Base-by-base conservation (phyloP, 1,139 yeast genomes). In the Waltiozyma solani region DNA sequence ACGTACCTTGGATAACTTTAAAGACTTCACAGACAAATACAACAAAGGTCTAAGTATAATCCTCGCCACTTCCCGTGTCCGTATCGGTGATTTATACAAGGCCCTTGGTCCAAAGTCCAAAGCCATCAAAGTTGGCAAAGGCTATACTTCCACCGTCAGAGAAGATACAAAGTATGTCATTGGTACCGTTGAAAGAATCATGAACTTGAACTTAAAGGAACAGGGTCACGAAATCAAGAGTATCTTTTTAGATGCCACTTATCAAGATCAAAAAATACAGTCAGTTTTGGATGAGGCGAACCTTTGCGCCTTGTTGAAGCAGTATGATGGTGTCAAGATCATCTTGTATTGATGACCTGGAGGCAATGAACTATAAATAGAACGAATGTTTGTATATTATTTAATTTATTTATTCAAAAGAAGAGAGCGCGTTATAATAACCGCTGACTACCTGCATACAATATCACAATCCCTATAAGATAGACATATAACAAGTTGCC, bases 61-160 rank as follows among this genome's bases (percentile, higher is more conserved):
- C 7, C 38, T 50, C 14, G 39, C 52, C 2, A 42, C 51, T 15
- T 49, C 41, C 23, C 42, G 51, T 27, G 44, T 49, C 7, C 48
- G 56, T 43, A 44, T 50, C 15, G 56, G 51, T 19, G 56, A 52
- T 29, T 27, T 52, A 20, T 50, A 36, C 44, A 51, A 49, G 37
- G 39, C 54, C 1, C 35, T 52, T 10, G 55, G 54, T 1, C 50
- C 52, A 25, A 51, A 52, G 27, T 35, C 54, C 3, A 48, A 46
- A n/a, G 49, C 53, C 1, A 37, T 50, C 15, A 52, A 45, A 31
- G 49, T 52, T 17, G 55, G 54, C 13, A 52, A 51, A 34, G 56
- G 55, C 1, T 52, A 52, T 32, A 50, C 48, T n/a, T 40, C 44
- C 32, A 42, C 40, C 22, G 40, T 51, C 36, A 46, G 53, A 36